Base-by-base conservation (phyloP, 345 rosid genomes). In the Murraya paniculata region DNA sequence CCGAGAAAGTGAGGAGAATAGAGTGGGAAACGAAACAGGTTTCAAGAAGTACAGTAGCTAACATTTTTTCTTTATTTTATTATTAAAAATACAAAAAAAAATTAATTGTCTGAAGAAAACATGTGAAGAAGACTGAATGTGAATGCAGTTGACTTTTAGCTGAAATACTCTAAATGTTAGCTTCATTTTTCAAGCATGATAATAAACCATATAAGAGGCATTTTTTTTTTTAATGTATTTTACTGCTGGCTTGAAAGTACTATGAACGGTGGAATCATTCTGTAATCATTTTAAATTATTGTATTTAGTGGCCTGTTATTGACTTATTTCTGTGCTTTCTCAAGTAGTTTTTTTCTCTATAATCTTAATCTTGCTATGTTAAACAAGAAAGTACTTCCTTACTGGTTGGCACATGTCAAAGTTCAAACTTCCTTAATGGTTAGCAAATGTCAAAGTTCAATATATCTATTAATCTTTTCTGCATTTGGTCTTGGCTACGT, bases 1-100 rank as follows among this genome's bases (percentile, higher is more conserved):
- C 55, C 19, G 48, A n/a, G 60, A 73, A 81, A 36, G 24, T 61
- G 28, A 73, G 25, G 78, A 55, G 25, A 41, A 27, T 38, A 25
- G 25, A 81, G 41, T 19, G 56, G 64, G 27, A 38, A 77, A 36
- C 28, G 2, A 25, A 25, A 22, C 28, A 59, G 38, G 41, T 59
- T n/a, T n/a, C 65, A 22, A 48, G 45, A 4, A 25, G 6, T 31
- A 75, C 71, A 22, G 61, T 50, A 8, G 6, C 56, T 48, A 9
- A 22, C 11, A 19, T 22, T 64, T 11, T 61, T 2, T n/a, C 7
- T 27, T 45, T 2, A n/a, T 19, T 28, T 28, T 48, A 21, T 41
- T 28, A 21, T 22, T 25, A n/a, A 48, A 21, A 14, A 28, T 13
- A 53, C 55, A 4, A 27, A 21, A 30, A 11, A 13, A 18, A 21